Percentiles rank a stretch among this genome's conserved stretches.
These are phyloP conservation scores for Microdochium bolleyi DNA, from an alignment of 2,329 filamentous ascomycete genomes.

Conservation along the genomic window DNA sequence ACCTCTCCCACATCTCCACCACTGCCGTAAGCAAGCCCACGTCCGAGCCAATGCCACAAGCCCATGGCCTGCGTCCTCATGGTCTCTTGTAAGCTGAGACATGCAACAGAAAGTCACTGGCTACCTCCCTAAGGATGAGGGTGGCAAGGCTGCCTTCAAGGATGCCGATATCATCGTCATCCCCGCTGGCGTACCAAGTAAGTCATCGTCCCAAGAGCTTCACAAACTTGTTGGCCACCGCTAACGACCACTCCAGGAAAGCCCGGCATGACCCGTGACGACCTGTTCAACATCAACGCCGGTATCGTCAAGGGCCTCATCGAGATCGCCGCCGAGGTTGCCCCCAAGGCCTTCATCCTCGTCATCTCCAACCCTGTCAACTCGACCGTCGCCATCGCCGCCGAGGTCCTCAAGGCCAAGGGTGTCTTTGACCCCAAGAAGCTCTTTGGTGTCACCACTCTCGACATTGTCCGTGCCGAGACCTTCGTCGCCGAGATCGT, in stretches of 20 bases:
- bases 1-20: slow-evolving; percentile 95
- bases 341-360: slow-evolving; percentile 88
- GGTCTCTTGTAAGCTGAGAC: slow-evolving; percentile 18
- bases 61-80: background rate
- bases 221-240: background rate
- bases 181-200: slow-evolving; percentile 95
- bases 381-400: slow-evolving; percentile 95
- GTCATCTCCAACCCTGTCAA: slow-evolving; percentile 99
- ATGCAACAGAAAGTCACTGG: slow-evolving; percentile 67
- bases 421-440: slow-evolving; percentile 91
- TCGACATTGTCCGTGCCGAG: slow-evolving; percentile 96
- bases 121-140: slow-evolving; percentile 79
- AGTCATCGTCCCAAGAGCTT: slow-evolving; percentile 24
- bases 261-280: slow-evolving; percentile 98
- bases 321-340: slow-evolving; percentile 77
- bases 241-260: slow-evolving; percentile 57
- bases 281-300: slow-evolving; percentile 99
- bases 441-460: slow-evolving; percentile 96
- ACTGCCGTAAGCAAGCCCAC: slow-evolving; percentile 51
- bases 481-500: slow-evolving; percentile 86
- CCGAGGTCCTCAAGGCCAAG: slow-evolving; percentile 90
- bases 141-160: slow-evolving; percentile 80
- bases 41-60: slow-evolving; percentile 1
- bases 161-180: slow-evolving; percentile 95
- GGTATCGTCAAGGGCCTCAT: slow-evolving; percentile 94